These are phyloP conservation scores for Catharanthus roseus DNA, from an alignment of 257 asterid genomes.

Conservation along the genomic window DNA sequence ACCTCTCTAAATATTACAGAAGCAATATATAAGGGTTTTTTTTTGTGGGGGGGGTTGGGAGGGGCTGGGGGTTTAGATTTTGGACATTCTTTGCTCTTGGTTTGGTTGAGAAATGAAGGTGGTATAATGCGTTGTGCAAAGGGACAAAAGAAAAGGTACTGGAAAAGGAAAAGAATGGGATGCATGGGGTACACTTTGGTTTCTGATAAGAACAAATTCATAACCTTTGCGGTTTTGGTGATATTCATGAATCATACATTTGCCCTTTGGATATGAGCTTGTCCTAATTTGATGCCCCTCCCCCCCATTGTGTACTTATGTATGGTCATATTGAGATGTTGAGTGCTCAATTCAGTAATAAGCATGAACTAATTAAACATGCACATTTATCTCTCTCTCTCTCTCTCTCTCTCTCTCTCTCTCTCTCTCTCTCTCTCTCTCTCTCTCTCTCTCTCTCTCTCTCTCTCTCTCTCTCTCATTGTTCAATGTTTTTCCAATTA, in stretches of 20 bases:
- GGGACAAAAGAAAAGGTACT: slow-evolving; percentile 29
- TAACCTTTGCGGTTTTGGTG: background rate
- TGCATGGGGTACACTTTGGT: slow-evolving; percentile 23
- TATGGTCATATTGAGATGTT: background rate
- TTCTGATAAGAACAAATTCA: slow-evolving; percentile 19
- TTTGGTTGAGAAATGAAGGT: slow-evolving; percentile 10
- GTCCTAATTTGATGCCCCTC: too few species aligned
- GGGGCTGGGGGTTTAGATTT: too few species aligned
- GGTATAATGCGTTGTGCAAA: slow-evolving; percentile 5
- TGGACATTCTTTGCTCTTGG: background rate
- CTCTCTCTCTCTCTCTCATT: too few species aligned
- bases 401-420: too few species aligned
- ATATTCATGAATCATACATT: background rate
- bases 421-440: too few species aligned
- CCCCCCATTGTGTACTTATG: background rate
- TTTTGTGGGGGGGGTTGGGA: too few species aligned
- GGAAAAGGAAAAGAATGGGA: too few species aligned
- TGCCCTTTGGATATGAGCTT: too few species aligned
- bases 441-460: too few species aligned
- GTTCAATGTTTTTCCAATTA: too few species aligned
- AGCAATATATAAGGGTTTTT: too few species aligned
- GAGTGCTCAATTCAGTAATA: background rate
- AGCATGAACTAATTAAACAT: background rate
- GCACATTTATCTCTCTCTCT: background rate
- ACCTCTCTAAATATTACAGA: too few species aligned